phyloP scores from a whole-genome alignment of 2,329 filamentous ascomycete genomes.

The Aureobasidium zeae region DNA sequence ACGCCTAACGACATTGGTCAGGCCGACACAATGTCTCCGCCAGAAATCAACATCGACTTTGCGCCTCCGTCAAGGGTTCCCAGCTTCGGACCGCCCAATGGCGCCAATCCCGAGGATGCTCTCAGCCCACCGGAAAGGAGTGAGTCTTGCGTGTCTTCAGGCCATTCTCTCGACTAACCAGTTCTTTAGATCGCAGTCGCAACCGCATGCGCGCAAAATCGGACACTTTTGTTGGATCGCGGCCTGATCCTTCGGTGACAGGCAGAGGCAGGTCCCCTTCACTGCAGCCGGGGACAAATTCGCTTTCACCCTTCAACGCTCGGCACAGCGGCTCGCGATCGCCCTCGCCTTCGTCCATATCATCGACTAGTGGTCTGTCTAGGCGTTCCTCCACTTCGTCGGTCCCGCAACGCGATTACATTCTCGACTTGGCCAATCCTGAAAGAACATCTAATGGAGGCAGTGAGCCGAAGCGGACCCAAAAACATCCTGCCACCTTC shows the following conservation, averaged over 20 bases:
- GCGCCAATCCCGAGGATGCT: constrained; percentile 63
- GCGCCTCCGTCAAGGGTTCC: constrained; percentile 63
- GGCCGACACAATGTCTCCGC: constrained; percentile 73
- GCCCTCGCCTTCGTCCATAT: constrained; percentile 36
- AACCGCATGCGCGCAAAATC: constrained; percentile 51
- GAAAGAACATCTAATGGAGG: constrained; percentile 63
- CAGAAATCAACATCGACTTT: constrained; percentile 89
- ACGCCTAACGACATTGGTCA: constrained; percentile 52
- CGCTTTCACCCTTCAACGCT: constrained; percentile 36
- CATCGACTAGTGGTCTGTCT: constrained; percentile 38
- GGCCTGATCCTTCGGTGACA: constrained; percentile 32
- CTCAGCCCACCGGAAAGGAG: constrained; percentile 67
- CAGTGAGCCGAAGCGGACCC: constrained; percentile 64
- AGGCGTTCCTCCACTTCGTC: constrained; percentile 44
- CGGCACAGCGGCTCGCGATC: constrained; percentile 34
- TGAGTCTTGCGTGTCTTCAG: constrained; percentile 36
- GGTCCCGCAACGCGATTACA: constrained; percentile 55
- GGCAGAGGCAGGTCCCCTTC: constrained; percentile 30
- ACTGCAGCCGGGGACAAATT: constrained; percentile 27
- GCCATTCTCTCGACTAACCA: constrained; percentile 33
- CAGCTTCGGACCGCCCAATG: constrained; percentile 57
- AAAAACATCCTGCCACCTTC: constrained; percentile 96
- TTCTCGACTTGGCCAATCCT: constrained; percentile 84
- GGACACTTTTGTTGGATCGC: constrained; percentile 47
- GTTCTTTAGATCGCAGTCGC: constrained; percentile 33